Evolutionary conservation across 2,329 filamentous ascomycete genomes (phyloP), one percentile per base, ranked within the genome.

Genomic region (Aspergillus sp.): DNA sequence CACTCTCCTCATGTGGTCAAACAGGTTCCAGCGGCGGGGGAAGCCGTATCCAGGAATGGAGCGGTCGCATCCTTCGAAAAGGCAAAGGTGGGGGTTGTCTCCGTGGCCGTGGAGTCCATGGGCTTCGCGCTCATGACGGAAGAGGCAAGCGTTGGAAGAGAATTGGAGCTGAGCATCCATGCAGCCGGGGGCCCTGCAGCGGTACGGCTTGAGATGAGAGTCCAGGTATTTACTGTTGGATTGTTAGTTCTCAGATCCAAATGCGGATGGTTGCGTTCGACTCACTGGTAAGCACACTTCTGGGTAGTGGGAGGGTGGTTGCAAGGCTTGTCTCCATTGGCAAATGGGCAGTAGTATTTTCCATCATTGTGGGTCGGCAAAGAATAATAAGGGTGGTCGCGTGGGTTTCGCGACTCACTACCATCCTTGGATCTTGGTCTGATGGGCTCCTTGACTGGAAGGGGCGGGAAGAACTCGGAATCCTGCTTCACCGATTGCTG

Each of bases 241-340:
- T 53, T 17, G 11, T 55, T 15, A 54, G 45, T 48, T 8, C 31
- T 23, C 19, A 5, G 7, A 9, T 2, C 11, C 11, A 19, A 43
- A 46, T 7, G 11, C 2, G 47, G 63, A 69, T 63, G 64, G 54
- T n/a, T 11, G 4, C 11, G n/a, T 17, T 9, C 7, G 23, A 81
- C 92, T 86, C 89, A 96, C 93, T 97, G 93, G 76, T 97, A 98
- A 81, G 97, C 96, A 88, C 94, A 97, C 87, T 97, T 97, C 71
- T 98, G 91, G 82, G 96, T 95, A 74, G 96, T 95, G 46, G 93
- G 88, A 81, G 91, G 91, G 87, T 97, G 94, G 78, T 87, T 91
- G 86, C 94, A 98, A 73, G 88, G 84, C 54, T 85, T 81, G 60
- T 83, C 81, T 70, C 87, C 90, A 58, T 69, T 71, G 76, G 90